Evolutionary conservation across 2,329 filamentous ascomycete genomes (phyloP).

Genomic region (Diaporthe sp.): DNA sequence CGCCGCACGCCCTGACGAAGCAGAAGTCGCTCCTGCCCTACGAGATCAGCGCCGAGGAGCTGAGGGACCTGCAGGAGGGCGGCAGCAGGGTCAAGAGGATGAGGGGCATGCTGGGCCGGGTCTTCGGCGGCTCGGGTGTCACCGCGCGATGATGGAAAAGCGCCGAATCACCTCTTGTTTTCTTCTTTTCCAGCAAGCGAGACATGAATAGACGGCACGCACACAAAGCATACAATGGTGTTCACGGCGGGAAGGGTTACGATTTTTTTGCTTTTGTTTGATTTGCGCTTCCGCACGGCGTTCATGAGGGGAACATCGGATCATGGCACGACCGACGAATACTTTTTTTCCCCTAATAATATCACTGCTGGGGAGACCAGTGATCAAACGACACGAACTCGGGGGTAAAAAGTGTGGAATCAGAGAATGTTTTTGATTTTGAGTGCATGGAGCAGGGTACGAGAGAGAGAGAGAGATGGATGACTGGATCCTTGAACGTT

Average conservation of each 20-base stretch:
- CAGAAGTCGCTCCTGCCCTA: conserved; percentile 60
- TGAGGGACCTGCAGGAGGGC: conserved; percentile 62
- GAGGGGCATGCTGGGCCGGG: conserved; percentile 66
- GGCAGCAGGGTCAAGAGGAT: conserved; percentile 59
- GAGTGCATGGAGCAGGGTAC: conserved; percentile 3
- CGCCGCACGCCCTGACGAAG: conserved; percentile 39
- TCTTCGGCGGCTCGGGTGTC: conserved; percentile 60
- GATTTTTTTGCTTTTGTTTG: neutral
- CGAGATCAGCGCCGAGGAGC: conserved; percentile 66
- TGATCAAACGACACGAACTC: neutral
- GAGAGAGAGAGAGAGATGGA: conserved; percentile 5
- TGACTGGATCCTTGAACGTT: conserved; percentile 14
- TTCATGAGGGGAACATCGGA: neutral
- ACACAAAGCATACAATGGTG: conserved; percentile 28
- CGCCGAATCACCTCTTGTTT: neutral
- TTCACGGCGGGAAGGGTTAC: conserved; percentile 5
- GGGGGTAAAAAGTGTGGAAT: conserved; percentile 31
- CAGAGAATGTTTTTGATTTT: conserved; percentile 15
- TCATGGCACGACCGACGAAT: conserved; percentile 12
- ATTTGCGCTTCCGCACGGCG: conserved; percentile 20
- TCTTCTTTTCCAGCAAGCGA: neutral
- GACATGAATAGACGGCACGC: conserved; percentile 26
- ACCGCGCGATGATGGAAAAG: conserved; percentile 50
- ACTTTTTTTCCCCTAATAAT: conserved; percentile 18
- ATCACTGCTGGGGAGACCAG: conserved; percentile 31